Evolutionary conservation across 2,329 filamentous ascomycete genomes (phyloP).

Genomic region (Pseudogymnoascus sp.): DNA sequence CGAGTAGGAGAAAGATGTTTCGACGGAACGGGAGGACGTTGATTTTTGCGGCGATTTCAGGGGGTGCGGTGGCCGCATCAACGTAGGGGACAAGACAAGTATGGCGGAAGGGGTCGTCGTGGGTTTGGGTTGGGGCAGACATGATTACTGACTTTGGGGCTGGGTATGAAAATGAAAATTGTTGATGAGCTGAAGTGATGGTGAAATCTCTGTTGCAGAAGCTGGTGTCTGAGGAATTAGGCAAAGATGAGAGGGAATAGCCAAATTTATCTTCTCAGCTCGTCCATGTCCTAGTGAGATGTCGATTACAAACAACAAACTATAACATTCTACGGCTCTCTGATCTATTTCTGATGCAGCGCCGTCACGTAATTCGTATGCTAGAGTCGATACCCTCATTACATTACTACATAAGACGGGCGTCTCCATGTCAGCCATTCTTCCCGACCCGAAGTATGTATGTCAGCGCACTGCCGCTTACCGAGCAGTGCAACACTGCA

Average conservation of each 20-base stretch:
- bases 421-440: background rate
- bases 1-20: background rate
- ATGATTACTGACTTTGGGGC: background rate
- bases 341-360: background rate
- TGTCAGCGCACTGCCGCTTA: background rate
- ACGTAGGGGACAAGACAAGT: background rate
- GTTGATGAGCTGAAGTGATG: background rate
- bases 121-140: background rate
- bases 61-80: background rate
- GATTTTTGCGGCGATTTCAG: background rate
- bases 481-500: background rate
- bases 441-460: background rate
- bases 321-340: background rate
- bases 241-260: background rate
- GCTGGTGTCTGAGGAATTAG: background rate
- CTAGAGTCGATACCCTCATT: background rate
- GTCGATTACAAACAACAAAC: background rate
- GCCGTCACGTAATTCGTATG: background rate
- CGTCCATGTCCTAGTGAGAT: background rate
- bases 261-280: constrained; percentile 5
- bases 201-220: background rate
- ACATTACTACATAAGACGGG: background rate
- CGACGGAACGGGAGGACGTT: background rate
- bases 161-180: background rate
- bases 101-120: background rate